Evolutionary conservation across 306 rosid genomes (phyloP), one percentile per base, ranked within the genome.

Genomic region (Prunus davidiana): DNA sequence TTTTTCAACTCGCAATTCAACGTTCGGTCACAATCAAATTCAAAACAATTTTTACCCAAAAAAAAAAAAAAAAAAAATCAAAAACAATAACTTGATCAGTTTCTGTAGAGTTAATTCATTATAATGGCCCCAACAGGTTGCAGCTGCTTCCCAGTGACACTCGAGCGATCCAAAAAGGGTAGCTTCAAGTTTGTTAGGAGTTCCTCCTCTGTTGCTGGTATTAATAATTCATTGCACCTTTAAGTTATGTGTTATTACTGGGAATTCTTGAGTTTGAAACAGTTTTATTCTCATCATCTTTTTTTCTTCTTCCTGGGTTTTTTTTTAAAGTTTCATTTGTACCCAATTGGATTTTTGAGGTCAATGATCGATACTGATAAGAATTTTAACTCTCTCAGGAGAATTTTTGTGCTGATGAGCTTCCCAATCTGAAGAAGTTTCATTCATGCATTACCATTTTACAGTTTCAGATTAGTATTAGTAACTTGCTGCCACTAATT

Each of bases 111-210:
- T 32, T 64, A 3, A 52, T 15, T 14, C 2, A 14, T 14, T 11
- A 11, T 25, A 62, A 28, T 63, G 43, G 67, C 67, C 25, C 50
- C 73, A 89, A 67, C 51, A 14, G 75, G 88, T 50, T 83, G 82
- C 13, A 56, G 86, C 64, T 83, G 89, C 77, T 88, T 88, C 76
- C 84, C 86, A 20, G 64, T 75, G 46, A 67, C 30, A 25, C 57
- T 77, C 12, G 69, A 34, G 16, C n/a, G 69, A 5, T 73, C 74
- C 20, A 67, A 70, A 24, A 79, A 66, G 49, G 76, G 80, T 11
- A 67, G 70, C 79, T 76, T 66, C 75, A 73, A 51, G 79, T 52
- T 73, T 38, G 11, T 45, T 12, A 70, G 30, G 67, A 38, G 43
- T 56, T 57, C 81, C 52, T 67, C 81, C 67, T 69, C 76, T 12